These are phyloP conservation scores for Cyclotella sp. DNA, from an alignment of 108 stramenopile genomes.

Conservation along the genomic window DNA sequence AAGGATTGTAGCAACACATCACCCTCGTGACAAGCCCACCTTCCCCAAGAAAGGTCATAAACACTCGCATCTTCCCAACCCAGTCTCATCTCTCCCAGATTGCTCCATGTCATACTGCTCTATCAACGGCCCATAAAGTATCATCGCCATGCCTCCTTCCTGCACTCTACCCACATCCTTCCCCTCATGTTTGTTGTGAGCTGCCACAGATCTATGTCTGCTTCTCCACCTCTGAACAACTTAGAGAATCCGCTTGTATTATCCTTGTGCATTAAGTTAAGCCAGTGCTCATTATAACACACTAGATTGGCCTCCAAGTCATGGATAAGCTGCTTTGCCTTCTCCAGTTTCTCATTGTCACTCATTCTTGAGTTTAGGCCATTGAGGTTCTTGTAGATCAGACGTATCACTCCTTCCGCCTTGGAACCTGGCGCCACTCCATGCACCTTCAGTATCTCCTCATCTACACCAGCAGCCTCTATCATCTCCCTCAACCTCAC, in stretches of 20 bases:
- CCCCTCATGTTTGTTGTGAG: conserved; percentile 2
- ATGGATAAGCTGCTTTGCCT: too few relatives aligned
- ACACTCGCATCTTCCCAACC: conserved; percentile 15
- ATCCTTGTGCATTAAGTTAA: background rate
- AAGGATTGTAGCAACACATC: background rate
- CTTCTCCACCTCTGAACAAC: conserved; percentile 20
- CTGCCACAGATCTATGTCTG: conserved; percentile 3
- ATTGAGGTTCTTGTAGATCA: conserved; percentile 13
- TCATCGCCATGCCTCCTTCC: background rate
- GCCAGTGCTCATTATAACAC: too few relatives aligned
- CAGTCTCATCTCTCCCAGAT: background rate
- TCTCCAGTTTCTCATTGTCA: too few relatives aligned
- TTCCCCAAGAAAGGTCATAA: background rate
- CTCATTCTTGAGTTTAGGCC: too few relatives aligned
- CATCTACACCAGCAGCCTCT: background rate
- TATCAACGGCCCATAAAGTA: background rate
- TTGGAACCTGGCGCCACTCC: background rate
- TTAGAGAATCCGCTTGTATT: background rate
- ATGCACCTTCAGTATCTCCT: background rate
- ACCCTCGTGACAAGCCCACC: conserved; percentile 11
- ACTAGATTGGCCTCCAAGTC: too few relatives aligned
- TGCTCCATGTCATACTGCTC: background rate
- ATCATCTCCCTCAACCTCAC: conserved; percentile 2
- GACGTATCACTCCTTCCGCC: background rate
- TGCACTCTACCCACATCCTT: background rate